A percentile compares a stretch with the other conserved stretches of the same genome.
Evolutionary conservation across 176 grass and related monocot species (phyloP).

Genomic region (Saccharum spontaneum): DNA sequence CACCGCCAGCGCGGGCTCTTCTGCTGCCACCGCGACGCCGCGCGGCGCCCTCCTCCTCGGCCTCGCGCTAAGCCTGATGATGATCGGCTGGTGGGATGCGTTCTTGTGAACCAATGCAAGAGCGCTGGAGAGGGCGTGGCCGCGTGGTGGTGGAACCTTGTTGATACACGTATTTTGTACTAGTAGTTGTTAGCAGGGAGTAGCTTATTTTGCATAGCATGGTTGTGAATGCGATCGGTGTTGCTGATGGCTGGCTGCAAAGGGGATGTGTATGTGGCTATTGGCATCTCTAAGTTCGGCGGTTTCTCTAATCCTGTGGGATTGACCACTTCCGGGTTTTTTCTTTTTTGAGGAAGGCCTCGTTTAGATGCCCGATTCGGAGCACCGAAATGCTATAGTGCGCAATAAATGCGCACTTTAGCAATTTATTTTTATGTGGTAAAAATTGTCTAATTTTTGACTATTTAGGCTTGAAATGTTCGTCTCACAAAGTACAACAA

Average conservation of each 20-base stretch:
- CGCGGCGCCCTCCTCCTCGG: background rate
- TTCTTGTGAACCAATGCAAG: conserved; percentile 7
- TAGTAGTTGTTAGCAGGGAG: background rate
- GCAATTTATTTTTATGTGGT: too few relatives aligned
- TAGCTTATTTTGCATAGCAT: conserved; percentile 38
- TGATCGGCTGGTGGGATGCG: background rate
- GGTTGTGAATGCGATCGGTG: background rate
- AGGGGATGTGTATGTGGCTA: background rate
- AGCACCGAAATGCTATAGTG: too few relatives aligned
- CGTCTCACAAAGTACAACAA: too few relatives aligned
- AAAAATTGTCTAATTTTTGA: too few relatives aligned
- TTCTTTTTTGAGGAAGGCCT: too few relatives aligned
- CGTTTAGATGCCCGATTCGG: too few relatives aligned
- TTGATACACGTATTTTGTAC: conserved; percentile 45
- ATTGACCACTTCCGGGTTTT: background rate
- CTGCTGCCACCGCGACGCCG: background rate
- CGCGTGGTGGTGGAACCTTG: conserved; percentile 17
- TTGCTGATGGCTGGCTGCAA: background rate
- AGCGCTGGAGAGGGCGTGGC: background rate
- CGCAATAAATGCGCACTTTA: too few relatives aligned
- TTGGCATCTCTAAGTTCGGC: background rate
- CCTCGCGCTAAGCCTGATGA: conserved; percentile 20
- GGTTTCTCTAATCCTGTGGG: background rate
- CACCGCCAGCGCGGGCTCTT: conserved; percentile 33
- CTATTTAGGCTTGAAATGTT: too few relatives aligned